A percentile compares a stretch with the other conserved stretches of the same genome.
Evolutionary conservation across 2,329 filamentous ascomycete genomes (phyloP).

Genomic region (Colletotrichum eleusines): DNA sequence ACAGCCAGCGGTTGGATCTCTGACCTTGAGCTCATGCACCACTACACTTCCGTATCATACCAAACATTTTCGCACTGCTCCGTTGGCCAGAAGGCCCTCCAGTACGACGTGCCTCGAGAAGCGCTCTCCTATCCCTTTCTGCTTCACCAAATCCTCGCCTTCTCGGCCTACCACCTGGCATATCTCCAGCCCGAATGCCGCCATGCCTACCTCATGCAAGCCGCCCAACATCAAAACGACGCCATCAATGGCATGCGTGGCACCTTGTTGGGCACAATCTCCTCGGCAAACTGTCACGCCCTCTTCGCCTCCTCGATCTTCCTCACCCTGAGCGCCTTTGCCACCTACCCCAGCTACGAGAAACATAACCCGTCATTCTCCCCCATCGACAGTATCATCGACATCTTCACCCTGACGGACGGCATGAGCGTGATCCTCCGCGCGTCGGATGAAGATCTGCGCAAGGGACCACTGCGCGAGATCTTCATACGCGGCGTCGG

Average conservation of each 20-base stretch:
- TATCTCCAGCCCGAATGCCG: constrained; percentile 46
- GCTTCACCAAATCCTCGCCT: constrained; percentile 50
- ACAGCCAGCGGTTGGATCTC: constrained; percentile 49
- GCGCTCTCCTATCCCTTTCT: constrained; percentile 48
- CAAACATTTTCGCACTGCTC: constrained; percentile 46
- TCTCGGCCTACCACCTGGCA: constrained; percentile 50
- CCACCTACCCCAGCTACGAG: constrained; percentile 44
- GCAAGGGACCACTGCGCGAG: constrained; percentile 43
- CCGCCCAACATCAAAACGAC: constrained; percentile 52
- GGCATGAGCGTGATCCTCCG: constrained; percentile 50
- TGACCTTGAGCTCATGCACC: constrained; percentile 54
- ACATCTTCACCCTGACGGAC: constrained; percentile 49
- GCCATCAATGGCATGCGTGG: constrained; percentile 49
- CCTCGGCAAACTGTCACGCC: constrained; percentile 49
- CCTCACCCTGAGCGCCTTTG: constrained; percentile 51
- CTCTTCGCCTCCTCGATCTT: constrained; percentile 51
- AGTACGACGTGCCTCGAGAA: constrained; percentile 47
- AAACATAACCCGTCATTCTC: constrained; percentile 40
- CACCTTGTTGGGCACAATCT: constrained; percentile 45
- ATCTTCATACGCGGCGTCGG: constrained; percentile 41
- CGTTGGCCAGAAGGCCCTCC: constrained; percentile 43
- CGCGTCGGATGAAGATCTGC: constrained; percentile 45
- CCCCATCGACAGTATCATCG: constrained; percentile 50
- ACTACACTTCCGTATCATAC: constrained; percentile 50
- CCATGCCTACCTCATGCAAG: constrained; percentile 46